Evolutionary conservation across 352 stramenopile genomes (phyloP).

Genomic region (Globisporangium barbulae): DNA sequence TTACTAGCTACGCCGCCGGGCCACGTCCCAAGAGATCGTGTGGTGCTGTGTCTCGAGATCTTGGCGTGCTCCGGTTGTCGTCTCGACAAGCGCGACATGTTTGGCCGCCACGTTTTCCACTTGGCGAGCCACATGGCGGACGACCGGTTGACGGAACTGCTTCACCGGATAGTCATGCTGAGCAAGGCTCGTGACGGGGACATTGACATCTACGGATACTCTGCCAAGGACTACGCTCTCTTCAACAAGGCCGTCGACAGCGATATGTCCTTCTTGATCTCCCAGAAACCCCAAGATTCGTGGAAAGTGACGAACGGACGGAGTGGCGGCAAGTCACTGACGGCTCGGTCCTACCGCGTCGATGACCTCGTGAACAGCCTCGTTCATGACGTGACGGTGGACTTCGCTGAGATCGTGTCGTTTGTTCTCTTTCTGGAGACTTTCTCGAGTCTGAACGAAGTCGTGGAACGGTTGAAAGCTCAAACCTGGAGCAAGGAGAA

Average conservation of each 20-base stretch:
- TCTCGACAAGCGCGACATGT: constrained; percentile 56
- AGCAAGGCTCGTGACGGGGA: constrained; percentile 19
- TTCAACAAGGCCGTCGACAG: constrained; percentile 22
- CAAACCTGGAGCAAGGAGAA: constrained; percentile 40
- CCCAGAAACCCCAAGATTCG: constrained; percentile 28
- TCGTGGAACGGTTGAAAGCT: constrained; percentile 50
- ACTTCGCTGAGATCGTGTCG: constrained; percentile 58
- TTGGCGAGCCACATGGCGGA: constrained; percentile 43
- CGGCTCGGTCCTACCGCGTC: constrained; percentile 18
- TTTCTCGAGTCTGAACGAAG: constrained; percentile 61
- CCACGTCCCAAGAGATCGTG: constrained; percentile 17
- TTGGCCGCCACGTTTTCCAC: constrained; percentile 57
- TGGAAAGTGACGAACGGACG: constrained; percentile 10
- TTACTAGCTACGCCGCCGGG: constrained; percentile 37
- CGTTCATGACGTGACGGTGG: constrained; percentile 30
- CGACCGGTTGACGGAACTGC: constrained; percentile 25
- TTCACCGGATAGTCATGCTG: constrained; percentile 29
- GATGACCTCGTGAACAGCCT: constrained; percentile 38
- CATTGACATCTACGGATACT: constrained; percentile 68
- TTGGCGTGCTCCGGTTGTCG: constrained; percentile 45
- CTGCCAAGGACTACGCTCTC: constrained; percentile 50
- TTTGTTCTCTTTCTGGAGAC: constrained; percentile 73
- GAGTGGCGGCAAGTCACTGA: constrained; percentile 14
- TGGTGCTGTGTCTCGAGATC: constrained; percentile 48
- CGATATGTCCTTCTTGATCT: constrained; percentile 23